phyloP scores from a whole-genome alignment of 208 protist genomes.

The Zelonia costaricensis region DNA sequence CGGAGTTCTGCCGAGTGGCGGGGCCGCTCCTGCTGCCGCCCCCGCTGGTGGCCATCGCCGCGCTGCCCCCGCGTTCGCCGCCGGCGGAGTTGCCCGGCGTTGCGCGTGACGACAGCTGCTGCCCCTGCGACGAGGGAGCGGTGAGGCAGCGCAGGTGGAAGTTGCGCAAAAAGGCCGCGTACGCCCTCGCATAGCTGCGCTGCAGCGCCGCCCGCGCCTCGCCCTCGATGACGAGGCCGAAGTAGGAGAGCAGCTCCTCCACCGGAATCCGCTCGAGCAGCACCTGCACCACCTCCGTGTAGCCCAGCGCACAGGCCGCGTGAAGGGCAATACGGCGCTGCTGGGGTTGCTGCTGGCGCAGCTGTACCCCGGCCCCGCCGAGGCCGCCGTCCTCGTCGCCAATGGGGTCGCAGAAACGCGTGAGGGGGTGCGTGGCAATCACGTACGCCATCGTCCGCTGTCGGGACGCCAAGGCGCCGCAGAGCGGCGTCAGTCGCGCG shows the following conservation, averaged over 20 bases:
- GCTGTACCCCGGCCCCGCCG: constrained; percentile 2
- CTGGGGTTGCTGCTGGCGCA: constrained; percentile 25
- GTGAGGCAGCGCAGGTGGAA: constrained; percentile 10
- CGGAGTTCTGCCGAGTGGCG: too few relatives aligned
- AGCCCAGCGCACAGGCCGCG: constrained; percentile 65
- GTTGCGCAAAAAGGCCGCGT: constrained; percentile 16
- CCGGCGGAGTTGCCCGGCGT: too few relatives aligned
- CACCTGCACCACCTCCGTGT: constrained; percentile 64
- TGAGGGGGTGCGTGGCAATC: constrained; percentile 65
- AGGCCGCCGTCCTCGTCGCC: constrained; percentile 1
- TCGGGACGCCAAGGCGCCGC: constrained; percentile 51
- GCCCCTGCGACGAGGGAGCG: not conserved
- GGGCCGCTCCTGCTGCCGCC: too few relatives aligned
- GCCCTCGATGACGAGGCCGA: constrained; percentile 42
- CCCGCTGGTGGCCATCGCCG: too few relatives aligned
- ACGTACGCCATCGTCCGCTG: constrained; percentile 59
- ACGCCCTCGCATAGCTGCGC: constrained; percentile 19
- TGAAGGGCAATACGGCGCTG: constrained; percentile 62
- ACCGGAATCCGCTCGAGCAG: constrained; percentile 69
- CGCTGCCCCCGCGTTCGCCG: too few relatives aligned
- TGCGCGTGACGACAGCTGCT: too few relatives aligned
- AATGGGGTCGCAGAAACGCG: constrained; percentile 37
- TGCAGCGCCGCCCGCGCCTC: constrained; percentile 30
- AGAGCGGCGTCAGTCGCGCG: constrained; percentile 57
- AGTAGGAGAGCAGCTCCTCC: constrained; percentile 62